Conservation (phyloP, 352 stramenopile species). For the Phytophthora citricola region DNA sequence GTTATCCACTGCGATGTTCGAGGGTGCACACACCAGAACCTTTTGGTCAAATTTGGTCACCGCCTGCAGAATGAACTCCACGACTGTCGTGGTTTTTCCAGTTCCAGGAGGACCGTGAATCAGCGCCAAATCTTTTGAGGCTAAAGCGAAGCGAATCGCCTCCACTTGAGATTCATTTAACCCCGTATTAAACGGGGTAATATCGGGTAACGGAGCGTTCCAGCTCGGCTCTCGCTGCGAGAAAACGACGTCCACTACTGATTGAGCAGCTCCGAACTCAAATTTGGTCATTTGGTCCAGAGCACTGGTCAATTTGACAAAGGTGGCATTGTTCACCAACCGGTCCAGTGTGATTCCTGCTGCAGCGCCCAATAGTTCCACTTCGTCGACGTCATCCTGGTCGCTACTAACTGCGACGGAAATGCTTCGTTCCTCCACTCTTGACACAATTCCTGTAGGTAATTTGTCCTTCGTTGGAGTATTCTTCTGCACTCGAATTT, state of each 20-base stretch:
- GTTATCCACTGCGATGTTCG: conserved; percentile 99
- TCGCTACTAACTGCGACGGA: conserved; percentile 57
- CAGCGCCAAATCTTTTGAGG: conserved; percentile 87
- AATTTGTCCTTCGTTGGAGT: conserved; percentile 17
- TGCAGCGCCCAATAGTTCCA: conserved; percentile 38
- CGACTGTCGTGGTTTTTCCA: conserved; percentile 97
- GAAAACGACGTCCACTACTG: conserved; percentile 81
- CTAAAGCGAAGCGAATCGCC: conserved; percentile 81
- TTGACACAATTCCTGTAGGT: conserved; percentile 70
- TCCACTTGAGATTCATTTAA: conserved; percentile 84
- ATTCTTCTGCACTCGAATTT: conserved; percentile 58
- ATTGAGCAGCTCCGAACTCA: conserved; percentile 59
- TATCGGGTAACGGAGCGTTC: conserved; percentile 55
- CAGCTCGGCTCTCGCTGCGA: conserved; percentile 49
- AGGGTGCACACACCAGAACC: conserved; percentile 97
- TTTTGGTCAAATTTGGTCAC: conserved; percentile 86
- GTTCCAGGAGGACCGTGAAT: conserved; percentile 95
- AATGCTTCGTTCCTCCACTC: conserved; percentile 66
- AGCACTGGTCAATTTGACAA: conserved; percentile 67
- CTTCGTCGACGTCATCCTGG: conserved; percentile 67
- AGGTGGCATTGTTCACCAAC: conserved; percentile 89
- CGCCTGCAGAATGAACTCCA: conserved; percentile 96
- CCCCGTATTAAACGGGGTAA: conserved; percentile 54
- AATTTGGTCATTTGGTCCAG: conserved; percentile 77
- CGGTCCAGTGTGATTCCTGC: conserved; percentile 72